Evolutionary conservation across 352 stramenopile species (phyloP), one percentile per base, ranked within the genome.

Genomic region (Elongisporangium senticosum): DNA sequence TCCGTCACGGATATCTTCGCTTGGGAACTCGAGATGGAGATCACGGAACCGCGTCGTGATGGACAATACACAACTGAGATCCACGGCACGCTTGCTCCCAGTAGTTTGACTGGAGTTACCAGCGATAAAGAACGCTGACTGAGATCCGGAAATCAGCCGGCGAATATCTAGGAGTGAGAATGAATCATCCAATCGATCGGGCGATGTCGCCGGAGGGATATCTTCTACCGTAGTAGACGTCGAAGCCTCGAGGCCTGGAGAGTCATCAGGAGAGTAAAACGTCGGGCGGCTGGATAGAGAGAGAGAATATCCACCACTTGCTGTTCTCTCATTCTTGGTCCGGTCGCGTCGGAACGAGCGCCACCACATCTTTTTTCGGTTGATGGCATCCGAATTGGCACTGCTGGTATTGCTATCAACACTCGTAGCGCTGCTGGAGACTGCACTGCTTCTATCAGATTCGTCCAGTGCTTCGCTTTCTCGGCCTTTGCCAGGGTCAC

Each of bases 321-420:
- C 76, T 7, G 80, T 88, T 17, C 78, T 76, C 59, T 87, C 80
- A 50, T 76, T 73, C 47, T 86, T 85, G 40, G 61, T 48, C 56
- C 77, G 77, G 10, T 80, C 75, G 15, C 80, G 77, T 56, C 78
- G 77, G 63, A 89, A 79, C 51, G 78, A 77, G 22, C 70, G 77
- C 81, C 81, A 90, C 81, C 81, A 90, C 24, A 87, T 62, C 58
- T 79, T 81, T 65, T 84, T 86, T 61, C 89, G 77, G 58, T 62
- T 82, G 62, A 71, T 74, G 19, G 63, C 59, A 55, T 82, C 68
- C 4, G 71, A 76, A 62, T 73, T 75, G 51, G 56, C 73, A 43
- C 63, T 80, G n/a, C 51, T 68, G 37, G 52, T 55, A 4, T 6
- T 43, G 13, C 33, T 43, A 6, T 6, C 33, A 17, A 43, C 33